Percentiles rank a stretch among this genome's conserved stretches.
These are phyloP conservation scores for Vigna angularis DNA, from an alignment of 306 rosid species.

Conservation along the genomic window DNA sequence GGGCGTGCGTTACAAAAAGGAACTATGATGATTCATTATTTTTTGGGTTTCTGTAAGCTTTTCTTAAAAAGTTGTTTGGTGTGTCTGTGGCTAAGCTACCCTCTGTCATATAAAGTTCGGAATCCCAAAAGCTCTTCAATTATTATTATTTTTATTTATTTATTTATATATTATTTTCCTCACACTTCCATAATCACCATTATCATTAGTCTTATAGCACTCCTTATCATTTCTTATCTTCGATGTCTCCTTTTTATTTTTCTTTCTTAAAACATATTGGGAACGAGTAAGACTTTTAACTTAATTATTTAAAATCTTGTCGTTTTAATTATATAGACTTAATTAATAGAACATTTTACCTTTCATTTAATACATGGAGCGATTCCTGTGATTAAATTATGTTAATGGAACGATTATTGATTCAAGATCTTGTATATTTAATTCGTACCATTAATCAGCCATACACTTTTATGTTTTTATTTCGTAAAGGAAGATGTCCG, in stretches of 20 bases:
- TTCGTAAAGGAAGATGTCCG: not conserved
- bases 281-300: no score
- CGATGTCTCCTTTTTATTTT: not conserved
- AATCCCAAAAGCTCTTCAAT: slow-evolving; percentile 52
- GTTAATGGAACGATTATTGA: slow-evolving; percentile 37
- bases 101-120: slow-evolving; percentile 59
- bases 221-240: slow-evolving; percentile 45
- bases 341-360: not conserved
- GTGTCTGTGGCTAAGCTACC: slow-evolving; percentile 34
- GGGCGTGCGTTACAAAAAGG: slow-evolving; percentile 87
- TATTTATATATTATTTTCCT: not conserved
- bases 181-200: slow-evolving; percentile 26
- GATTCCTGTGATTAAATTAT: slow-evolving; percentile 43
- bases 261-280: not conserved
- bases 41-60: slow-evolving; percentile 49
- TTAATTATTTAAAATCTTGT: not conserved
- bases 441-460: slow-evolving; percentile 28
- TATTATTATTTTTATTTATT: not conserved
- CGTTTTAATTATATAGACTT: not conserved
- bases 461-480: slow-evolving; percentile 15
- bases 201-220: slow-evolving; percentile 38
- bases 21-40: slow-evolving; percentile 53
- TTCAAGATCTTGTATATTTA: slow-evolving; percentile 24
- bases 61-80: slow-evolving; percentile 47
- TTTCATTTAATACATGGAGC: not conserved